phyloP scores from a whole-genome alignment of 768 basidiomycete species.

The Pleurotus giganteus region DNA sequence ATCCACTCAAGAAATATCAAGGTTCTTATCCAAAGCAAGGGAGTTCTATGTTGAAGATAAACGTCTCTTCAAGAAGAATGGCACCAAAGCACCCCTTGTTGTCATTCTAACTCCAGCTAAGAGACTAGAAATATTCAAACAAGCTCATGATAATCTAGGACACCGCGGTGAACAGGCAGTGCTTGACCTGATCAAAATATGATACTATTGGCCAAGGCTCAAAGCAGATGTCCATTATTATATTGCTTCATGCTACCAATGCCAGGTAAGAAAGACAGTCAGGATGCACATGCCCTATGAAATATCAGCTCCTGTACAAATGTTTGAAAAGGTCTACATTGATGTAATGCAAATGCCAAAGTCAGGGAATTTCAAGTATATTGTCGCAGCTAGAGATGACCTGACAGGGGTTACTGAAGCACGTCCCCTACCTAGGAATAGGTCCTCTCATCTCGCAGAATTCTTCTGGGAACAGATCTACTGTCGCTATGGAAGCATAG shows the following conservation, averaged over 20 bases:
- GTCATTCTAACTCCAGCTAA: conserved; percentile 16
- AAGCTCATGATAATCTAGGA: conserved; percentile 9
- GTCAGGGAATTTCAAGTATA: conserved; percentile 14
- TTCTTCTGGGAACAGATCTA: too few species aligned
- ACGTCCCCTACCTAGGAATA: conserved; percentile 17
- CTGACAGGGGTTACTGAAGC: conserved; percentile 26
- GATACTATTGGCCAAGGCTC: conserved; percentile 27
- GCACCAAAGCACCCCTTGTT: not conserved
- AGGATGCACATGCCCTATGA: conserved; percentile 17
- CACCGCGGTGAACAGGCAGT: conserved; percentile 8
- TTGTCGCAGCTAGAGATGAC: conserved; percentile 28
- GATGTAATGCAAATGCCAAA: conserved; percentile 28
- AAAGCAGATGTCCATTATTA: conserved; percentile 19
- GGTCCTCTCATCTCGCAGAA: conserved; percentile 16
- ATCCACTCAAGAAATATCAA: not conserved
- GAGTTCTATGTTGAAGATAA: conserved; percentile 15
- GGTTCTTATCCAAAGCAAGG: conserved; percentile 2
- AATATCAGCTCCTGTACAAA: not conserved
- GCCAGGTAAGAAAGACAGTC: conserved; percentile 18
- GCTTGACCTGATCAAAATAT: conserved; percentile 9
- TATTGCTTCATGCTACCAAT: conserved; percentile 22
- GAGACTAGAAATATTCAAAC: conserved; percentile 2
- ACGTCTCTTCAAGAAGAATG: conserved; percentile 13
- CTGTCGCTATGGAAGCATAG: conserved; percentile 27
- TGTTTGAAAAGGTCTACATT: conserved; percentile 23